phyloP scores from a whole-genome alignment of 176 grass and related monocot species.

The Carex pumila region DNA sequence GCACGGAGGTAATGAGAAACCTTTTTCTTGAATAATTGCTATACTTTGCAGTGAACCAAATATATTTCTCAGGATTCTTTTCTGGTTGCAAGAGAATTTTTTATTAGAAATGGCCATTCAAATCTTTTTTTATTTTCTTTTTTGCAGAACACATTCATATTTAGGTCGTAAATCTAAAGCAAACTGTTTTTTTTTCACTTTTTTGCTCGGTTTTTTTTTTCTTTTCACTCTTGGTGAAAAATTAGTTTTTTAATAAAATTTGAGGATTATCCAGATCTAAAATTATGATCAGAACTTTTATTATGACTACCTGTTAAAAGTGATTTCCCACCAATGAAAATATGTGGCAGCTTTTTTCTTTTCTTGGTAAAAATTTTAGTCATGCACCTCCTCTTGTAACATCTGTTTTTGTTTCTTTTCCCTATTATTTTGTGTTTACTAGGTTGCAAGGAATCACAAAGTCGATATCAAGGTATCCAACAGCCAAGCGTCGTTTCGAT shows the following conservation, averaged over 20 bases:
- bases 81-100: not conserved
- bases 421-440: not conserved
- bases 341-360: not conserved
- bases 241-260: not conserved
- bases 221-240: not conserved
- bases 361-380: not conserved
- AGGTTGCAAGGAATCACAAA: conserved; percentile 96
- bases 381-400: conserved; percentile 1
- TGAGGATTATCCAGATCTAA: not conserved
- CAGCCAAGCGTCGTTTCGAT: conserved; percentile 76
- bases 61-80: not conserved
- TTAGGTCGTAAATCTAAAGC: not conserved
- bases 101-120: not conserved
- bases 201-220: not conserved
- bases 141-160: not conserved
- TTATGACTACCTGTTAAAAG: not conserved
- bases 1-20: conserved; percentile 53
- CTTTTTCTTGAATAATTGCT: not conserved
- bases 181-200: not conserved
- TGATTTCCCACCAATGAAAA: not conserved
- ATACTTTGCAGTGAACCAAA: not conserved
- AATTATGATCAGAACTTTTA: not conserved
- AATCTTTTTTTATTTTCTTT: not conserved
- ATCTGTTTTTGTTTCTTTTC: not conserved
- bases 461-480: conserved; percentile 89